Evolutionary conservation across 306 rosid genomes (phyloP), one percentile per base, ranked within the genome.

Genomic region (Albizia julibrissin): DNA sequence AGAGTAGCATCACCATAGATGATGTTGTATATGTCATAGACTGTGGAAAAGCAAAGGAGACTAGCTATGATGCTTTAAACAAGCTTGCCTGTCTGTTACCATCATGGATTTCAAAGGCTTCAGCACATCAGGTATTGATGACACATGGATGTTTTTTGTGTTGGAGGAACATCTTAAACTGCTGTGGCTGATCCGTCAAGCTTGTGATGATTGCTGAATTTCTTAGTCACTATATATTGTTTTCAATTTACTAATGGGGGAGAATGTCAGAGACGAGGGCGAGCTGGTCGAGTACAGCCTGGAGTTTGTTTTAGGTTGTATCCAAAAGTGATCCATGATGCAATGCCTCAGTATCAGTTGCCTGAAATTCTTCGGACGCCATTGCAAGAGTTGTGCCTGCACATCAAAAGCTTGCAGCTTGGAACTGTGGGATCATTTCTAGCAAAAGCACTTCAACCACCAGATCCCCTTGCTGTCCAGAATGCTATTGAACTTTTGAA

Each of bases 1-100:
- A 95, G 91, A 95, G 98, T 81, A 95, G 99, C 86, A 95, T 95
- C 86, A 95, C 99, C 76, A 90, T 95, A 85, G 99, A 95, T 86
- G 99, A 95, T 52, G 93, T 95, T 84, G 97, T 95, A 68, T 89
- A 87, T 84, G 99, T 95, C 86, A 80, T 95, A 82, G 99, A 95
- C 86, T 91, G 98, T 85, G 99, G 99, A 84, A 95, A 95, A 87
- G 99, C 99, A 80, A 95, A 95, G 87, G 99, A 95, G 87, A 95
- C 99, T 68, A 95, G 99, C 85, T 95, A 95, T 87, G 99, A 95
- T 82, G 98, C 99, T 82, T 82, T 95, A 50, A 95, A 95, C 86
- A 95, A 93, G 89, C 94, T 95, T 77, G 98, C 98, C 80, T 91
- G 98, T 89, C 85, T 95, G 72, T 87, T 95, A 79, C 98, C 99